A percentile compares a stretch with the other conserved stretches of the same genome.
Conservation (phyloP, 805 yeast species). For the Candida easanensis region DNA sequence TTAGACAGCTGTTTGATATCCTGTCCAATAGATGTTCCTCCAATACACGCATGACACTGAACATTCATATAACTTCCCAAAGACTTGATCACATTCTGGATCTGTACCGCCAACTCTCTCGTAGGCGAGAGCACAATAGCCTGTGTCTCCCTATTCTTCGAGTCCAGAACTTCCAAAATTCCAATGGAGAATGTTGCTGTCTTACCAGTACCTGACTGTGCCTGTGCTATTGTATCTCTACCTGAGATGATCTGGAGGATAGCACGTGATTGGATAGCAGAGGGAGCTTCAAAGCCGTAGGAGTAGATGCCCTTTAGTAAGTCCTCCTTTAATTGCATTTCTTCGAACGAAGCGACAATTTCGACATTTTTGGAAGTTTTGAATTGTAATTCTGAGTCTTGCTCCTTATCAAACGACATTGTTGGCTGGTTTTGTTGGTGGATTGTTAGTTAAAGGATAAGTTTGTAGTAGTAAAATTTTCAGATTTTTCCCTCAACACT, state of each 20-base stretch:
- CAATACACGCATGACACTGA: slow-evolving; percentile 87
- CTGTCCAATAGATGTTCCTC: slow-evolving; percentile 82
- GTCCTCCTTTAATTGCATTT: slow-evolving; percentile 68
- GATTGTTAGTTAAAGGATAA: not conserved
- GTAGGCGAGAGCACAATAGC: slow-evolving; percentile 93
- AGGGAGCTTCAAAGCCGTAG: slow-evolving; percentile 94
- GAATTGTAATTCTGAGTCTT: slow-evolving; percentile 59
- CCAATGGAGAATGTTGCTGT: slow-evolving; percentile 98
- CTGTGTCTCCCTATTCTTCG: slow-evolving; percentile 71
- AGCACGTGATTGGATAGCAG: slow-evolving; percentile 97
- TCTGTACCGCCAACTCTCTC: slow-evolving; percentile 92
- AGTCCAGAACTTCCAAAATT: slow-evolving; percentile 82
- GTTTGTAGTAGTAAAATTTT: too few species aligned
- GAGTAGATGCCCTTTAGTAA: slow-evolving; percentile 68
- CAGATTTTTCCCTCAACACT: too few species aligned
- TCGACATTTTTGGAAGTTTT: slow-evolving; percentile 54
- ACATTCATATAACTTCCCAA: slow-evolving; percentile 87
- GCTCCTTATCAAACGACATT: slow-evolving; percentile 60
- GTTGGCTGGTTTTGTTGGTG: not conserved
- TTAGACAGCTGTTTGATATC: slow-evolving; percentile 72
- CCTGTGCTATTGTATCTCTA: slow-evolving; percentile 96
- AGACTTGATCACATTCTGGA: slow-evolving; percentile 81
- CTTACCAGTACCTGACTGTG: slow-evolving; percentile 99
- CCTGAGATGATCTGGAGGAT: slow-evolving; percentile 92
- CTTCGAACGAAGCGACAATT: slow-evolving; percentile 67